These are phyloP conservation scores for Solidago caesia DNA, from an alignment of 129 eudicot genomes.

Conservation along the genomic window DNA sequence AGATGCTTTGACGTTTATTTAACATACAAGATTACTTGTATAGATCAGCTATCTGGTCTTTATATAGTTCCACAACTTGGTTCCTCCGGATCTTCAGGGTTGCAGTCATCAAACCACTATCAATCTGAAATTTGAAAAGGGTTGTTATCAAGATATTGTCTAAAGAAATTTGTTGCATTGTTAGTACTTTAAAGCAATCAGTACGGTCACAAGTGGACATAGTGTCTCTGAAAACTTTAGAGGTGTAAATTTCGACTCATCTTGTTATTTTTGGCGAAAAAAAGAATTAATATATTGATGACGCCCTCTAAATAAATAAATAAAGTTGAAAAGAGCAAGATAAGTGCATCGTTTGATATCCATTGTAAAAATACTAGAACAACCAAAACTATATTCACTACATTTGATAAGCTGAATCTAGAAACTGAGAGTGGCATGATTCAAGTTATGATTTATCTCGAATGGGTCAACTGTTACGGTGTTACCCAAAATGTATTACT, in stretches of 20 bases:
- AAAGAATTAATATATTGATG: no score
- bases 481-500: background rate
- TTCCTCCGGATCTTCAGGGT: slow-evolving; percentile 89
- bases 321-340: no score
- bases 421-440: background rate
- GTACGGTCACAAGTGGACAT: background rate
- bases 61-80: slow-evolving; percentile 64
- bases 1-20: background rate
- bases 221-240: background rate
- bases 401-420: no score
- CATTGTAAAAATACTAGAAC: no score
- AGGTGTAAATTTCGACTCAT: no score
- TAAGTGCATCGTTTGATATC: no score
- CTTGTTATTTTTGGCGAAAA: no score
- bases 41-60: slow-evolving; percentile 59
- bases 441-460: background rate
- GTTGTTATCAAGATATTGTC: slow-evolving; percentile 6
- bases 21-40: slow-evolving; percentile 40
- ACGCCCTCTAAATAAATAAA: no score
- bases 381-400: no score
- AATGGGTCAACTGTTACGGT: background rate
- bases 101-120: slow-evolving; percentile 90
- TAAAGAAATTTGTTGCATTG: background rate
- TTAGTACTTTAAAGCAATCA: background rate
- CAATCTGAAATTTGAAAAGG: slow-evolving; percentile 61